Evolutionary conservation across 495 filamentous ascomycete species (phyloP), one percentile per base, ranked within the genome.

Genomic region (Pyrenula aspistea): DNA sequence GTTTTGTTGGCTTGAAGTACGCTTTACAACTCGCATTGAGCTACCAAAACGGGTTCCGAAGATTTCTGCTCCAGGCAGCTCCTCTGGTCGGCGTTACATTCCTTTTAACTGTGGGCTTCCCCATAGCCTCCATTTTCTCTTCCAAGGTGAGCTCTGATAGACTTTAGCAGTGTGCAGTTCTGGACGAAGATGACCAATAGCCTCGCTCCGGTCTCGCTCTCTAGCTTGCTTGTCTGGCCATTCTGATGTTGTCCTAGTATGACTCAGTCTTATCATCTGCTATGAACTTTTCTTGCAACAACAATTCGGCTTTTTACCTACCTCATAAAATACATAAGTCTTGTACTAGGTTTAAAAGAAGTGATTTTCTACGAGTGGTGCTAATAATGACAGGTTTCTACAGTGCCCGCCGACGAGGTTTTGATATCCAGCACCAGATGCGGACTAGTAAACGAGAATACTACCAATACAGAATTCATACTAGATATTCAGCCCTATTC

Each of bases 111-210:
- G 49, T 23, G 12, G 48, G 49, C 22, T 57, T 25, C 12, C 31
- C 51, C 1, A 2, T 47, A 10, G 58, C 61, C 15, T 24, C 51
- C 53, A 53, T 55, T 8, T 63, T 56, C 53, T 60, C 58, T 10
- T 56, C 61, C 12, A 25, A 47, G n/a, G 47, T 63, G 19, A 52
- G 19, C 31, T 15, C 15, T 15, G 15, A 42, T 42, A 42, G 31
- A 42, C 31, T 15, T 42, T 4, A n/a, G 15, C 31, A 8, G 4
- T 42, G 4, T 42, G 31, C 31, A 4, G 31, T 15, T 42, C 15
- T 42, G 31, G 15, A 42, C 31, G 31, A 15, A 15, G 15, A 42
- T 42, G 4, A 4, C 4, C 15, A 15, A 42, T 4, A 8, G 31
- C 31, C 4, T 42, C 4, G 15, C 31, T 42, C 31, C 31, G 8